Base-by-base conservation (phyloP, 306 rosid species). In the Trichosanthes cucumerina region DNA sequence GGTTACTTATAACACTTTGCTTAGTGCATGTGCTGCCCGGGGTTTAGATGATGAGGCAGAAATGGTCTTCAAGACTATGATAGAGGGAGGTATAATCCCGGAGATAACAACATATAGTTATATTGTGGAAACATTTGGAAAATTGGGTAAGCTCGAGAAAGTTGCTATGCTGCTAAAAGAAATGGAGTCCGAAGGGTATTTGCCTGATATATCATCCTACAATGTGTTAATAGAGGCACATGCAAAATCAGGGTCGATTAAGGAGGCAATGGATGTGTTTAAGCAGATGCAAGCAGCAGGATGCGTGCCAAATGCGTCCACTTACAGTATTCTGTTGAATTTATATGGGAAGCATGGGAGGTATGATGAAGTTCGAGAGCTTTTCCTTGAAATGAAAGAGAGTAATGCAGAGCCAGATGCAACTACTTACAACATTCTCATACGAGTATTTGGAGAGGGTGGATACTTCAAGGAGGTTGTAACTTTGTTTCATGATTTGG, bases 211-310 rank as follows among this genome's bases (percentile, higher is more conserved):
- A 71, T 87, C 87, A 4, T 95, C 99, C 3, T 95, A 95, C 81
- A 95, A 95, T 86, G 97, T 95, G 83, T 56, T 95, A 15, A 81
- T 95, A 56, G 91, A 91, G 81, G 98, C 99, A 0, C 85, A 91
- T 80, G 93, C 97, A 0, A 82, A 83, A 56, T 74, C 66, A 2
- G 97, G 98, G 80, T 87, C 91, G 3, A 92, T 91, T 49, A 88
- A 81, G 44, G 99, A 96, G 81, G 90, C 98, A 0, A 80, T 86
- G 82, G 90, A 81, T 8, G 97, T 92, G 78, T 96, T 96, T 82
- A 65, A 97, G 87, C 98, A 96, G 91, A 96, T 96, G 98, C 99
- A 96, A 81, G 89, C 75, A 1, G 98, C 98, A 0, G 97, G 99
- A 71, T 92, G 98, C 79, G 81, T 82, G 86, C 88, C 96, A 0